Conservation (phyloP, 1,284 basidiomycete genomes). For the Moniliella sp. region DNA sequence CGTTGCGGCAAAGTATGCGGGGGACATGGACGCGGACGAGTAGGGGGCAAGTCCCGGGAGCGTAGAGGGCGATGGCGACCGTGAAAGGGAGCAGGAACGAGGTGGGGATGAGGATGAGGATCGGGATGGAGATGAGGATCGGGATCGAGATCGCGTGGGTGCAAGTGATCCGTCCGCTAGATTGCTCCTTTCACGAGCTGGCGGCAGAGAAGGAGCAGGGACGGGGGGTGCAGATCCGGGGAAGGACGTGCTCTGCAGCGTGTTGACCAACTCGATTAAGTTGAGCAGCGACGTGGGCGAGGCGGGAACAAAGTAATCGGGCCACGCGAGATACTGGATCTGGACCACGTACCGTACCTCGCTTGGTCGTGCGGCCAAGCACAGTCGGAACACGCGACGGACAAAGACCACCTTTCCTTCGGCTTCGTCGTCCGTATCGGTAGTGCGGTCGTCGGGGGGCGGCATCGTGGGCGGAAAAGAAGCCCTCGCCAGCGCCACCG, state of each 20-base stretch:
- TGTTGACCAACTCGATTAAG: constrained; percentile 14
- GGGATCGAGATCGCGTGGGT: not conserved
- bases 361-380: constrained; percentile 5
- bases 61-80: too few relatives aligned
- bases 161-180: too few relatives aligned
- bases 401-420: constrained; percentile 7
- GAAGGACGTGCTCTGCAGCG: constrained; percentile 11
- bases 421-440: not conserved
- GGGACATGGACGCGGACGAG: too few relatives aligned
- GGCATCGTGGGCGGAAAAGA: not conserved
- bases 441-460: too few relatives aligned
- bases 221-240: constrained; percentile 2
- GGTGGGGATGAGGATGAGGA: too few relatives aligned
- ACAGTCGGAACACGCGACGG: constrained; percentile 12
- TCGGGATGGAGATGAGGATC: too few relatives aligned
- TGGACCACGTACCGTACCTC: constrained; percentile 11
- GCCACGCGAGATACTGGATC: constrained; percentile 29
- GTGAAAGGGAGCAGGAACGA: too few relatives aligned
- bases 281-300: constrained; percentile 15
- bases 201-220: not conserved
- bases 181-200: not conserved
- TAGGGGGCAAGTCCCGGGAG: too few relatives aligned
- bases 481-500: not conserved
- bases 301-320: constrained; percentile 27
- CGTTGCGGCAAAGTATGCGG: too few relatives aligned